Evolutionary conservation across 345 rosid genomes (phyloP), one percentile per base, ranked within the genome.

Genomic region (Boechera stricta): DNA sequence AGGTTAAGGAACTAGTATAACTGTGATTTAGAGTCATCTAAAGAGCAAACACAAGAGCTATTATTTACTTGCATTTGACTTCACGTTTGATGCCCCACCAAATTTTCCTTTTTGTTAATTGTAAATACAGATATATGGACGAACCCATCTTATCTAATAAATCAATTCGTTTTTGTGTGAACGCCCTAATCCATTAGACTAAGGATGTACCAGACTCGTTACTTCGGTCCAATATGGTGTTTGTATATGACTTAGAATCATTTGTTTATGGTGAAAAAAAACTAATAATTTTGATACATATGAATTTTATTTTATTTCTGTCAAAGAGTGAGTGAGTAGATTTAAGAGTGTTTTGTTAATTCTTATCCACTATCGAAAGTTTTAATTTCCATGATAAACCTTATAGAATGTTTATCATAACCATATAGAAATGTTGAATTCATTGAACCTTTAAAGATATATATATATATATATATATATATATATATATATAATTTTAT

Each of bases 381-480:
- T 41, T 38, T 55, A 3, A 28, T 69, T 31, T 16, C 31, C 42
- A 56, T 33, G 2, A 31, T 10, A 10, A 26, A 26, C 28, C 11
- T n/a, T 31, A 41, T 48, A 75, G 8, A 31, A 55, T 45, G 2
- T 55, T 35, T 58, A 36, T 38, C 4, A 60, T 60, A 47, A 16
- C 31, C 56, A 68, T 51, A 60, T 36, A 41, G 4, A 24, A 76
- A 53, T 10, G 64, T 62, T 69, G 32, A 69, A 53, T 69, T 7
- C 80, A 52, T 36, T 53, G 57, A 74, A 74, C 72, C 31, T 74
- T 58, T 4, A 28, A 4, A 69, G 6, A 53, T 10, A 39, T 9
- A 44, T 13, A 47, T 47, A 2, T n/a, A 5, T 13, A 47, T 47
- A 2, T n/a, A 5, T 13, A 47, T 47, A 2, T n/a, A 5, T n/a